Conservation (phyloP, 495 filamentous ascomycete genomes). For the Emericellopsis terricola region DNA sequence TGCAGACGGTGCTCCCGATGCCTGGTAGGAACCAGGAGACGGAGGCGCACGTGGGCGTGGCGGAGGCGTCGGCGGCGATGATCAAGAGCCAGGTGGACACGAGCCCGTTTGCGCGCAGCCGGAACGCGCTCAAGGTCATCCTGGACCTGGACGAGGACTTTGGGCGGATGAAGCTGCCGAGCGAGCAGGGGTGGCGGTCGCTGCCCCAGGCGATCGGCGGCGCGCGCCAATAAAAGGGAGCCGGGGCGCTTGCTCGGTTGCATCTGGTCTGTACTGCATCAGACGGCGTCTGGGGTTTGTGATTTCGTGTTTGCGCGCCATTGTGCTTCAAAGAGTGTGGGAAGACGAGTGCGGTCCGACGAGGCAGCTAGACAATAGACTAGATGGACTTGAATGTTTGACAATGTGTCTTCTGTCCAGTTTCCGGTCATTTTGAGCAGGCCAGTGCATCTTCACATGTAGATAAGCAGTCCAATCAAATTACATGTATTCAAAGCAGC, state of each 20-base stretch:
- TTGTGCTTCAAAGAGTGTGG: background rate
- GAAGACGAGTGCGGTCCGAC: no score
- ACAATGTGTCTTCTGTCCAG: no score
- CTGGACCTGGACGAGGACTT: constrained; percentile 88
- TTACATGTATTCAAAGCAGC: no score
- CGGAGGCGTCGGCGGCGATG: constrained; percentile 8
- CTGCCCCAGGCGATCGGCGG: constrained; percentile 22
- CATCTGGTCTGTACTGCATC: background rate
- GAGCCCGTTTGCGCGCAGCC: constrained; percentile 66
- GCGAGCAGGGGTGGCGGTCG: constrained; percentile 29
- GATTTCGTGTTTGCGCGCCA: background rate
- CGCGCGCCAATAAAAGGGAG: no score
- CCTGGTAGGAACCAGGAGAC: no score
- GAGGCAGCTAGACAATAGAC: no score
- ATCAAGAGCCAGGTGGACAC: constrained; percentile 26
- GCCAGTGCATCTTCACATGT: no score
- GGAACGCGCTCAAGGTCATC: constrained; percentile 94
- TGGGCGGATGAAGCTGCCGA: constrained; percentile 44
- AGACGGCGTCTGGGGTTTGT: constrained; percentile 1
- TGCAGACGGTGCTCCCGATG: constrained; percentile 70
- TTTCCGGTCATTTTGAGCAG: no score
- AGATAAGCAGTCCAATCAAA: no score
- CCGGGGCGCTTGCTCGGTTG: constrained; percentile 11
- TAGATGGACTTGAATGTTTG: no score
- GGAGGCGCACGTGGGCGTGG: constrained; percentile 23